A percentile compares a stretch with the other conserved stretches of the same genome.
Evolutionary conservation across 2,329 filamentous ascomycete species (phyloP).

Genomic region (Penicillium sp.): DNA sequence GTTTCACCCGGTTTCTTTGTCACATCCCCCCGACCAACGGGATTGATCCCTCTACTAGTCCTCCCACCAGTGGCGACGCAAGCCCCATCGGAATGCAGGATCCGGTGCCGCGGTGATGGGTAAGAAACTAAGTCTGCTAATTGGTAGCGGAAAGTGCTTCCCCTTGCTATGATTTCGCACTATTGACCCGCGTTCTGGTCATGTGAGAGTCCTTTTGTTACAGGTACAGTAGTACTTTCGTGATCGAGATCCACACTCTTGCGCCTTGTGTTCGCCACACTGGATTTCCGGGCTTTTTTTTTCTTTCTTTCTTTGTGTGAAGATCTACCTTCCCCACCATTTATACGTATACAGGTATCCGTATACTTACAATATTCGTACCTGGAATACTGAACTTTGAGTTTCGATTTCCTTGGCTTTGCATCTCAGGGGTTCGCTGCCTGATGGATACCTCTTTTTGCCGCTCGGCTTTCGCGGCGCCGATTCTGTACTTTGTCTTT

Average conservation of each 20-base stretch:
- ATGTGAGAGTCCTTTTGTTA: conserved; percentile 21
- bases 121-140: conserved; percentile 17
- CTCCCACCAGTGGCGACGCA: conserved; percentile 19
- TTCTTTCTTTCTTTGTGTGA: neutral
- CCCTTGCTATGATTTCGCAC: conserved; percentile 20
- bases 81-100: conserved; percentile 31
- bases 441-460: neutral
- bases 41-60: conserved; percentile 16
- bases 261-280: neutral
- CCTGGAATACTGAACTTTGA: neutral
- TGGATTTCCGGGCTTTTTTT: neutral
- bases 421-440: neutral
- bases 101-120: conserved; percentile 40
- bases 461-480: neutral
- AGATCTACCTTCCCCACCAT: neutral
- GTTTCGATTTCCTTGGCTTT: neutral
- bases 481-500: conserved; percentile 1
- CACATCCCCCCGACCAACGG: conserved; percentile 17
- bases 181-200: conserved; percentile 22
- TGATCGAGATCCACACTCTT: neutral
- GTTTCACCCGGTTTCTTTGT: conserved; percentile 13
- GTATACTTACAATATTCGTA: too few species aligned
- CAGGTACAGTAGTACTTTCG: too few species aligned
- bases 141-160: conserved; percentile 8
- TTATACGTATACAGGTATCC: neutral